phyloP scores from a whole-genome alignment of 495 filamentous ascomycete species.

The Apodospora peruviana region DNA sequence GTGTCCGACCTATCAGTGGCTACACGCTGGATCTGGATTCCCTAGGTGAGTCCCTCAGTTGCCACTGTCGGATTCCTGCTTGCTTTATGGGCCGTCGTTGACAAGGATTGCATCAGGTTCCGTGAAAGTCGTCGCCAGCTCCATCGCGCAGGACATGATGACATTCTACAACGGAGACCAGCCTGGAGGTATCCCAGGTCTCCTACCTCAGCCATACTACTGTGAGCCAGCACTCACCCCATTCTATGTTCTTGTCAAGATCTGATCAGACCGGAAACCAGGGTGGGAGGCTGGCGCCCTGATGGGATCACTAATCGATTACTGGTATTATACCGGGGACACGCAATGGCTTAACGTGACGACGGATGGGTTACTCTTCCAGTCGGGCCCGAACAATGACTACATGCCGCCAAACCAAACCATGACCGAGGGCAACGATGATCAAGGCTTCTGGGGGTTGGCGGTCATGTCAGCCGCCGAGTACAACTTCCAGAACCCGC shows the following conservation, averaged over 20 bases:
- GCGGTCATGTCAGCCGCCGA: slow-evolving; percentile 63
- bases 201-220: slow-evolving; percentile 38
- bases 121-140: slow-evolving; percentile 55
- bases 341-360: slow-evolving; percentile 52
- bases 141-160: slow-evolving; percentile 60
- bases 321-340: slow-evolving; percentile 63
- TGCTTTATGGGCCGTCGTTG: too few species aligned
- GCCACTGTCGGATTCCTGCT: too few species aligned
- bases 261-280: slow-evolving; percentile 26
- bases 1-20: too few species aligned
- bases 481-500: slow-evolving; percentile 55
- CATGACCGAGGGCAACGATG: slow-evolving; percentile 59
- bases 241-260: not conserved
- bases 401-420: slow-evolving; percentile 63
- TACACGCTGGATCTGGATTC: too few species aligned
- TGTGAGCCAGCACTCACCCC: slow-evolving; percentile 19
- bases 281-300: slow-evolving; percentile 79
- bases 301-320: slow-evolving; percentile 61
- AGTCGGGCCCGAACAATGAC: slow-evolving; percentile 52
- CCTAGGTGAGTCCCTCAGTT: too few species aligned
- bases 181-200: slow-evolving; percentile 46
- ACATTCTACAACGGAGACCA: slow-evolving; percentile 61
- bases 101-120: too few species aligned
- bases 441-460: slow-evolving; percentile 64
- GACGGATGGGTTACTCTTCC: slow-evolving; percentile 52